Base-by-base conservation (phyloP, 1,284 basidiomycete species). In the Heterobasidion annosum region DNA sequence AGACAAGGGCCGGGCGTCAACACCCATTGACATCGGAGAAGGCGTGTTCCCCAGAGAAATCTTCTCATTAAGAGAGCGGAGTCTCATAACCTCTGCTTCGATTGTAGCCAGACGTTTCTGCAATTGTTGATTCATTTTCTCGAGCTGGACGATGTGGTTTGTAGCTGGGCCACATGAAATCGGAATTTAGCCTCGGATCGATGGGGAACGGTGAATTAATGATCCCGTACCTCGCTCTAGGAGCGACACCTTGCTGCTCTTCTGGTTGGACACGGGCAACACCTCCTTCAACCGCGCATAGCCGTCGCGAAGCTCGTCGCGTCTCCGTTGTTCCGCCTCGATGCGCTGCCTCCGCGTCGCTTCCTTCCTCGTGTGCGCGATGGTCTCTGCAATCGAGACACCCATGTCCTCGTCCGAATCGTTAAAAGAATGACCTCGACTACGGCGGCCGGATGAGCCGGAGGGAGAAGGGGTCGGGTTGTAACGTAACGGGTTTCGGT, bases 281-380 rank as follows among this genome's bases (percentile, higher is more conserved):
- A 87, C 87, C 58, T 91, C 89, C 70, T 91, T 92, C 65, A 94
- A 74, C 64, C 87, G 83, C 40, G 87, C 83, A 69, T 93, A 94
- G 18, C 91, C 92, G 63, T 93, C 89, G 58, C 91, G 78, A 56
- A 93, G 77, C 70, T 93, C 91, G 67, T 93, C 89, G 60, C 91
- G 78, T 56, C 92, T 78, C 53, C 89, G 75, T 73, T 94, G 88
- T 67, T 88, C 86, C n/a, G 88, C 88, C 71, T 90, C 87, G 57
- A 90, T 91, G 57, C 89, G 76, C 70, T 91, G 88, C 63, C 81
- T 76, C 49, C 89, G 75, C 12, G 89, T 91, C 33, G 87, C 88
- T 71, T 91, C 89, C 67, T 90, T 91, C 62, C 87, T 74, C n/a
- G 81, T 81, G 66, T 83, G 79, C 8, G 85, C 85, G 54, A 89